A percentile compares a stretch with the other conserved stretches of the same genome.
These are phyloP conservation scores for Mortierella sp. DNA, from an alignment of 371 early-diverging fungal species.

Conservation along the genomic window DNA sequence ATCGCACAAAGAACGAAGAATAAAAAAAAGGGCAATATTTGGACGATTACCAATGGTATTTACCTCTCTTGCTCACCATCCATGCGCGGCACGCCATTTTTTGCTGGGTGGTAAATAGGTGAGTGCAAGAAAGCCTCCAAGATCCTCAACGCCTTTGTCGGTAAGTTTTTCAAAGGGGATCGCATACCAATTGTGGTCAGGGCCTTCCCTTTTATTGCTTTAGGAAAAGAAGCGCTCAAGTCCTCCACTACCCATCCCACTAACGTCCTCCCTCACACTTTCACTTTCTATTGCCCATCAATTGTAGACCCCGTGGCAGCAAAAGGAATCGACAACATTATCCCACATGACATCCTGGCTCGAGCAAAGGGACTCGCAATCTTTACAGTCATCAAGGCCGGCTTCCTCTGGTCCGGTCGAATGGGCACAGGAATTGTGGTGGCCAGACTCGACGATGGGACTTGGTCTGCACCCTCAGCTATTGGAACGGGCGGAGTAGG, in stretches of 20 bases:
- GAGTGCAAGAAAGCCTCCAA: slow-evolving; percentile 82
- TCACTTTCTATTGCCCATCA: neutral
- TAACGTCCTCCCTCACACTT: no score
- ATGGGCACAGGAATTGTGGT: slow-evolving; percentile 94
- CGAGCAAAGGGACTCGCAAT: slow-evolving; percentile 94
- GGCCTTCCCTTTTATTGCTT: no score
- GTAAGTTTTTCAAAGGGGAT: no score
- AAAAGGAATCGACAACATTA: slow-evolving; percentile 79
- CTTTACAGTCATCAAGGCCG: slow-evolving; percentile 92
- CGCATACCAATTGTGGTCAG: no score
- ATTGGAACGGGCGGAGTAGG: slow-evolving; percentile 86
- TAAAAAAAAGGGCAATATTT: neutral
- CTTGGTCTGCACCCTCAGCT: slow-evolving; percentile 86
- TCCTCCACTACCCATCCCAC: neutral
- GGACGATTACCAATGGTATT: neutral
- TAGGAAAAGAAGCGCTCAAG: no score
- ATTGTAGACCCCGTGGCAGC: slow-evolving; percentile 65
- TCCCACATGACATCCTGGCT: slow-evolving; percentile 78
- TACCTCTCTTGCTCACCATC: neutral
- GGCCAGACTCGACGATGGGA: slow-evolving; percentile 68
- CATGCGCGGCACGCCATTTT: neutral
- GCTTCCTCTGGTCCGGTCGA: slow-evolving; percentile 92
- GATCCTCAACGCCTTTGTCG: slow-evolving; percentile 79
- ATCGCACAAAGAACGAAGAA: neutral
- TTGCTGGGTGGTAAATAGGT: slow-evolving; percentile 31